Percentiles rank a stretch among this genome's conserved stretches.
Conservation (phyloP, 345 rosid species). For the Turnera subulata region DNA sequence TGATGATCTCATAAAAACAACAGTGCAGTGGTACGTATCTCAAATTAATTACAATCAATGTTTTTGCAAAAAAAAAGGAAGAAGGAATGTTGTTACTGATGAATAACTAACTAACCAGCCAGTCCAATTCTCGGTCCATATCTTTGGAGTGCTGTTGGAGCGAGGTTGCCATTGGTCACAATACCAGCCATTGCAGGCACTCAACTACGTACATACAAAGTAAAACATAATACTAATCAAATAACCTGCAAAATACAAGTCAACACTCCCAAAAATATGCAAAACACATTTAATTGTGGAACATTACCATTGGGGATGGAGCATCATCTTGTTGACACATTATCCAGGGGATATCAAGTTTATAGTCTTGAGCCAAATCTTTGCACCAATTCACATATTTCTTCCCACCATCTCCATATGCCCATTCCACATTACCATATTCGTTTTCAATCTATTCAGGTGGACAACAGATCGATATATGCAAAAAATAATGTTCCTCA, state of each 20-base stretch:
- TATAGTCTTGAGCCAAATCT: conserved; percentile 32
- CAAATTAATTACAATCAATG: too few species aligned
- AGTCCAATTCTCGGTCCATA: conserved; percentile 19
- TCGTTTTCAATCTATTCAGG: conserved; percentile 30
- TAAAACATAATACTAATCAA: too few species aligned
- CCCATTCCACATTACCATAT: conserved; percentile 13
- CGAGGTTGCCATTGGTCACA: conserved; percentile 9
- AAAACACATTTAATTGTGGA: background rate
- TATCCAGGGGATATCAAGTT: conserved; percentile 52
- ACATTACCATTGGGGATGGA: conserved; percentile 32
- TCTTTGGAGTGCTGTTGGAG: conserved; percentile 4
- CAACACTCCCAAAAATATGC: background rate
- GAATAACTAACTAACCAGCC: conserved; percentile 7
- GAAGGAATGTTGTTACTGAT: too few species aligned
- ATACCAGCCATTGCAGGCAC: conserved; percentile 17
- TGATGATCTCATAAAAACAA: too few species aligned
- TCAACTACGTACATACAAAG: conserved; percentile 7
- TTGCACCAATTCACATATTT: conserved; percentile 28
- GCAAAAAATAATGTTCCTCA: background rate
- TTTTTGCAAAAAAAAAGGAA: too few species aligned
- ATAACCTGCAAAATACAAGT: too few species aligned
- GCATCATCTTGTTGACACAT: conserved; percentile 54
- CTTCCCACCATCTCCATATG: conserved; percentile 7
- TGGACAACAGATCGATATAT: too few species aligned
- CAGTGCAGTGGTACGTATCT: too few species aligned